Evolutionary conservation across 139 green algal genomes (phyloP), one percentile per base, ranked within the genome.

Genomic region (Eudorina sp.): DNA sequence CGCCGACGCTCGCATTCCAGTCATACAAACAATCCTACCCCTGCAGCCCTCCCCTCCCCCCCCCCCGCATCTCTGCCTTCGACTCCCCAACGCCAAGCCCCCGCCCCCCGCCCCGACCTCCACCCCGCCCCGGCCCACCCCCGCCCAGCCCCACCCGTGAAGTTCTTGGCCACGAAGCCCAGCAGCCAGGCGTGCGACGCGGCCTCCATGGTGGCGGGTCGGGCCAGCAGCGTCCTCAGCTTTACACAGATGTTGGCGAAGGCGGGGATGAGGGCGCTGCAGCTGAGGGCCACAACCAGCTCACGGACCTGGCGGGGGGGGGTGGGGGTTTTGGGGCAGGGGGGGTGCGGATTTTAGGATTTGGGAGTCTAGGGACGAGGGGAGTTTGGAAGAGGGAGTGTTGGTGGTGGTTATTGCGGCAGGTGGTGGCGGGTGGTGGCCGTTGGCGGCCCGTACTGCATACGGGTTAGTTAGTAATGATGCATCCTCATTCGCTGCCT

Each of bases 121-220:
- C 40, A 31, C 4, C 6, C 36, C 9, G 11, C 34, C 36, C 68
- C 36, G 36, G 29, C 8, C 68, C 36, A 34, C 36, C 14, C 36
- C 36, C 68, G 11, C 36, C 68, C 29, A 43, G 7, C n/a, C 81
- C 19, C 62, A 87, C 81, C 81, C 34, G 81, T 78, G 62, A 87
- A 87, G n/a, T 0, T 18, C 21, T 68, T 40, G 31, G 81, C 64
- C 81, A 87, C 81, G 45, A 69, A 87, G n/a, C 81, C 81, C 60
- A 78, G 45, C 81, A 87, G 21, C 81, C 81, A 87, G 45, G 45
- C n/a, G 60, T 69, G 36, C 11, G 45, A 69, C 5, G 81, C 81
- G 6, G 45, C 62, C 66, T 78, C 81, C n/a, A 29, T 25, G 9
- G 2, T 27, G 21, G 81, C 31, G 4, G 45, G 81, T 8, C 45